Evolutionary conservation across 106 monocot species (phyloP), one percentile per base, ranked within the genome.

Genomic region (Chionographis japonica): DNA sequence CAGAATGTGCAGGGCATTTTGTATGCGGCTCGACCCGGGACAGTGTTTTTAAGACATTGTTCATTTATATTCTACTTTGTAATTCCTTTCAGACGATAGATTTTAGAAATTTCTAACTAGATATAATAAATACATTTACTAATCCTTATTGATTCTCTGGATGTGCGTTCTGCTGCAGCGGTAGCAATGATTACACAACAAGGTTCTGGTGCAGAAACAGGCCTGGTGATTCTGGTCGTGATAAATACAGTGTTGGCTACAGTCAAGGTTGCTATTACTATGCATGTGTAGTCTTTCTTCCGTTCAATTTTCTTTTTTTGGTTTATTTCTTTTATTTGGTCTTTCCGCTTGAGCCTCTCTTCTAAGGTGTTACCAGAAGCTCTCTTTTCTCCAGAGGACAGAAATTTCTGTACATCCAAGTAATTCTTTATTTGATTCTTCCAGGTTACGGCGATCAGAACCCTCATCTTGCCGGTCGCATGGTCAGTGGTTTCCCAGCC

Each of bases 121-220:
- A 27, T 27, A 27, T 27, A 27, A 27, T 27, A 27, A 27, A 27
- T 0, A 27, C 27, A 27, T 27, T 27, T 27, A 27, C 27, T 27
- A 27, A 27, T 27, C 27, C 27, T 27, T 16, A 37, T 37, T 55
- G 6, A 60, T 18, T 12, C 11, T 6, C 15, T 15, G 20, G 16
- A 11, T 62, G 40, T 2, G 56, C 56, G 27, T 75, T 55, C 60
- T 41, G 11, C 52, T 86, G 82, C 89, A 98, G 97, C 66, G 97
- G 97, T 62, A 87, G 97, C 85, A 83, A 98, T 70, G 97, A 98
- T 72, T 86, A 92, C 67, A 85, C 92, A 6, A 92, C 97, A 20
- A 92, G 83, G 74, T 98, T 98, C 67, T 98, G 97, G 97, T 92
- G 97, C 72, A 84, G 97, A 79, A 98, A 98, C 67, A 84, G 97